Evolutionary conservation across 2,329 filamentous ascomycete species (phyloP), one percentile per base, ranked within the genome.

Genomic region (Aureobasidium leucospermi): DNA sequence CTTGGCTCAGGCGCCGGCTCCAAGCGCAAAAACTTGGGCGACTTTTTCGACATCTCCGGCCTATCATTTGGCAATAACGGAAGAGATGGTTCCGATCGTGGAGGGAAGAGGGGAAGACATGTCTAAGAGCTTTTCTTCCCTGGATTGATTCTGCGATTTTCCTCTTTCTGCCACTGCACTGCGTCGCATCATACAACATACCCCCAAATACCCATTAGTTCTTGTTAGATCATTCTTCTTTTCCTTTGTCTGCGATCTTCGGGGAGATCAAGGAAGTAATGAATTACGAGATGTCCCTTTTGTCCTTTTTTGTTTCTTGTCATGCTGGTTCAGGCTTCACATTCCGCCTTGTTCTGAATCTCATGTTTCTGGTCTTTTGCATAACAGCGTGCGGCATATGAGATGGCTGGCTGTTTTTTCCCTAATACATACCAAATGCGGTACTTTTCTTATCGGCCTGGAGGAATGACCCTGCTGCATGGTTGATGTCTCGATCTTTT

Each of bases 21-120:
- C 65, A 93, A 93, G 72, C 81, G 88, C 43, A 83, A 87, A 66
- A 80, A 89, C 65, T 81, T 89, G 67, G 83, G 84, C 28, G 88
- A 92, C 67, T 85, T 90, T 58, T 91, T 91, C 68, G 87, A 90
- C 67, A 76, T 88, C 7, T 83, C 84, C 57, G 84, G 83, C 63
- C 71, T 88, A 53, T 80, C 80, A 34, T 65, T 66, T 48, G 78
- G 49, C 4, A 58, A 81, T 61, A 58, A 81, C 61, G 82, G 82
- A 45, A 87, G 86, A 68, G 86, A 89, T 59, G 65, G 63, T 32
- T 59, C 60, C 19, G 65, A 65, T 23, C 61, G 69, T 58, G 69
- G 68, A 46, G 70, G 70, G 23, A 73, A 73, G 65, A 62, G 70
- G 53, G 67, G 68, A 23, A 66, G 70, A 60, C 68, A 71, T 63